phyloP scores from a whole-genome alignment of 495 filamentous ascomycete genomes.

The Baudoinia panamericana region DNA sequence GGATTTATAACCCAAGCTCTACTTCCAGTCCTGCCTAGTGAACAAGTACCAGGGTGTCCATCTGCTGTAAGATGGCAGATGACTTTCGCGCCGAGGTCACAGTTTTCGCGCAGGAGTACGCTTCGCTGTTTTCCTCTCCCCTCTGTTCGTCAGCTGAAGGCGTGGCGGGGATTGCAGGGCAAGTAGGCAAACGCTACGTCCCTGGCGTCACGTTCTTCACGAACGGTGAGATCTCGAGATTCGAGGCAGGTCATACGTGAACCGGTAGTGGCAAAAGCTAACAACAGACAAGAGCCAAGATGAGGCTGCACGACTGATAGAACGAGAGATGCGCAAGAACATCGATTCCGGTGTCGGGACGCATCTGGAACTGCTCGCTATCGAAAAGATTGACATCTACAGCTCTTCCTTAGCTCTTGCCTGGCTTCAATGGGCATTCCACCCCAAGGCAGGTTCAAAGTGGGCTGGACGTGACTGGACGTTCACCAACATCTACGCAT shows the following conservation, averaged over 20 bases:
- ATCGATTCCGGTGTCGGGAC: slow-evolving; percentile 4
- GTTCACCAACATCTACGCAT: slow-evolving; percentile 14
- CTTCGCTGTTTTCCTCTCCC: slow-evolving; percentile 9
- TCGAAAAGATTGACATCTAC: slow-evolving; percentile 8
- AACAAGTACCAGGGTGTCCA: too few species aligned
- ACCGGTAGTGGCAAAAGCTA: not conserved
- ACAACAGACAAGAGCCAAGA: not conserved
- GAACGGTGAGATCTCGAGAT: slow-evolving; percentile 4
- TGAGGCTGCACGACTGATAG: slow-evolving; percentile 8
- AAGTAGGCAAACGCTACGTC: slow-evolving; percentile 3
- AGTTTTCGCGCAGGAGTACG: slow-evolving; percentile 9
- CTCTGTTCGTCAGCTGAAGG: slow-evolving; percentile 1
- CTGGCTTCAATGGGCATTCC: slow-evolving; percentile 10
- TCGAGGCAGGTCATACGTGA: not conserved
- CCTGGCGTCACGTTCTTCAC: slow-evolving; percentile 13
- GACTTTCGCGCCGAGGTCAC: slow-evolving; percentile 1
- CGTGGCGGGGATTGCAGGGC: not conserved
- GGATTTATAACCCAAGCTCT: too few species aligned
- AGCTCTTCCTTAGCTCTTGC: slow-evolving; percentile 6
- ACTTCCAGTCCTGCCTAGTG: too few species aligned
- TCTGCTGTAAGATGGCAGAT: slow-evolving; percentile 3
- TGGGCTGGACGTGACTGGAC: slow-evolving; percentile 7
- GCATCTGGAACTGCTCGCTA: slow-evolving; percentile 2
- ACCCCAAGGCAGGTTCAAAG: slow-evolving; percentile 1
- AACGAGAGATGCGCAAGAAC: slow-evolving; percentile 12